These are phyloP conservation scores for Willaertia magna DNA, from an alignment of 208 protist species.

Conservation along the genomic window DNA sequence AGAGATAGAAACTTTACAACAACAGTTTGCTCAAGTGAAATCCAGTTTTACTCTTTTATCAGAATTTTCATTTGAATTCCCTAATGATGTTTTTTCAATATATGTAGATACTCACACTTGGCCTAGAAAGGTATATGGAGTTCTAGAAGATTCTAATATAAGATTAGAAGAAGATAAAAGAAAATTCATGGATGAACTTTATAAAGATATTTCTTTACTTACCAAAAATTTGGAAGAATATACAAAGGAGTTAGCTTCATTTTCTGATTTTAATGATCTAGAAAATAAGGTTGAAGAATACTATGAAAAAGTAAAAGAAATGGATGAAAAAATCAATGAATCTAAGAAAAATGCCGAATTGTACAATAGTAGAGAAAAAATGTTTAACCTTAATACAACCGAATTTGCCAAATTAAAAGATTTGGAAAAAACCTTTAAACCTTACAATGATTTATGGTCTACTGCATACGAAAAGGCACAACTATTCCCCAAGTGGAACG, in stretches of 20 bases:
- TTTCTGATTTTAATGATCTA: slow-evolving; percentile 11
- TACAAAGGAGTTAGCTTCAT: background rate
- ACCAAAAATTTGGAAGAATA: background rate
- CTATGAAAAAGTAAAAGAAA: slow-evolving; percentile 11
- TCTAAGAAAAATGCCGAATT: background rate
- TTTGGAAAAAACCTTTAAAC: slow-evolving; percentile 18
- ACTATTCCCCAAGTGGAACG: slow-evolving; percentile 9
- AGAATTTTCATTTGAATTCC: slow-evolving; percentile 53
- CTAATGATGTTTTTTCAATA: slow-evolving; percentile 49
- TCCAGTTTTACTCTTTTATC: slow-evolving; percentile 62
- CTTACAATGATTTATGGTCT: slow-evolving; percentile 26
- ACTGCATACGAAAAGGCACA: background rate
- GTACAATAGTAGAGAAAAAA: slow-evolving; percentile 21
- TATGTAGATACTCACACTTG: slow-evolving; percentile 74
- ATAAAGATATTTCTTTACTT: background rate
- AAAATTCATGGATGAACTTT: slow-evolving; percentile 14
- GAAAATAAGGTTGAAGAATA: slow-evolving; percentile 17
- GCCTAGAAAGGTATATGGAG: slow-evolving; percentile 46
- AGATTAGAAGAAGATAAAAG: slow-evolving; percentile 13
- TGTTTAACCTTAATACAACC: slow-evolving; percentile 23
- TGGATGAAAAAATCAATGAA: slow-evolving; percentile 4
- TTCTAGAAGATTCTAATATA: slow-evolving; percentile 4
- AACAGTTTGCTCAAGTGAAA: slow-evolving; percentile 49
- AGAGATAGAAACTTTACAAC: slow-evolving; percentile 53
- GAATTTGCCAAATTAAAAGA: slow-evolving; percentile 15